A percentile compares a stretch with the other conserved stretches of the same genome.
These are phyloP conservation scores for Balamuthia mandrillaris DNA, from an alignment of 208 protist genomes.

Conservation along the genomic window DNA sequence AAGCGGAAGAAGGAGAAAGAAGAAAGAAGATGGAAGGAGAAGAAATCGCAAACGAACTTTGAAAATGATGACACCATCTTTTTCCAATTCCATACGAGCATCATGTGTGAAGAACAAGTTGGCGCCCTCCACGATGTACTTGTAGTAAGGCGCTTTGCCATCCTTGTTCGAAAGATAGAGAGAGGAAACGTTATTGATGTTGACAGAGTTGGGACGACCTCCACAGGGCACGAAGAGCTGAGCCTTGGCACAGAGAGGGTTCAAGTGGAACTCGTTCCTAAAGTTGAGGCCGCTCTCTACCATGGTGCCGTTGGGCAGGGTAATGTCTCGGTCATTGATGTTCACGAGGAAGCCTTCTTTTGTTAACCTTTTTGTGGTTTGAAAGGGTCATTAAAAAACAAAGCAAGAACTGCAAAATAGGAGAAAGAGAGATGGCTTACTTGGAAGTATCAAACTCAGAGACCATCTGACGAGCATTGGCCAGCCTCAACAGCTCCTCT, in stretches of 20 bases:
- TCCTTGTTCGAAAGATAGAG: constrained; percentile 75
- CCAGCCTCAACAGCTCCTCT: constrained; percentile 81
- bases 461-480: constrained; percentile 75
- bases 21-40: neutral
- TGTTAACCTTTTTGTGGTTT: constrained; percentile 42
- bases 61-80: neutral
- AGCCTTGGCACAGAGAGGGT: constrained; percentile 75
- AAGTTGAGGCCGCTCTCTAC: constrained; percentile 73
- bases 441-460: constrained; percentile 81
- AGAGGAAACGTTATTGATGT: constrained; percentile 83
- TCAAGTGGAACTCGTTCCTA: constrained; percentile 88
- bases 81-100: constrained; percentile 78
- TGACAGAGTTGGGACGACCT: constrained; percentile 88
- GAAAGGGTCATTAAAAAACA: neutral
- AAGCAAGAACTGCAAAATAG: neutral
- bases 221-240: constrained; percentile 94
- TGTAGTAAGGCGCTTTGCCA: constrained; percentile 68
- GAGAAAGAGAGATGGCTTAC: no score
- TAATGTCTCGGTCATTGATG: constrained; percentile 81
- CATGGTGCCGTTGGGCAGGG: constrained; percentile 74
- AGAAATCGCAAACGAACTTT: neutral
- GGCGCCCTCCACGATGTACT: constrained; percentile 93
- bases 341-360: constrained; percentile 85
- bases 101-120: constrained; percentile 95
- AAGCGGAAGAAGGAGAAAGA: no score